Conservation (phyloP, 129 eudicot genomes). For the Mikania micrantha region DNA sequence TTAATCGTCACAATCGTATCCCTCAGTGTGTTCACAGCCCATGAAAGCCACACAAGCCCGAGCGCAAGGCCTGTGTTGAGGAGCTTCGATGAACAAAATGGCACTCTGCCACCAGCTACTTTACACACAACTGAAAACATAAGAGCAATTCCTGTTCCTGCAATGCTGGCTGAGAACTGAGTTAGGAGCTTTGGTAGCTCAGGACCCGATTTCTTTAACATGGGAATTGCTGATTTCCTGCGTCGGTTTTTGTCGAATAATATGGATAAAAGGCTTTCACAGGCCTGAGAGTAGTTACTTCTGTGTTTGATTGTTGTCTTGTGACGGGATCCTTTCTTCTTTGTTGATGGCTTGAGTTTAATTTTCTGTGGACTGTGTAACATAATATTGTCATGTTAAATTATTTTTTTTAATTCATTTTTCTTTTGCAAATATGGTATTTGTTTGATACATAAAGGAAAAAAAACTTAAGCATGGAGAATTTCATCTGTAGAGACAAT, state of each 20-base stretch:
- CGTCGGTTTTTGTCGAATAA: constrained; percentile 54
- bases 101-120: constrained; percentile 43
- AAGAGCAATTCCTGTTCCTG: constrained; percentile 90
- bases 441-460: background rate
- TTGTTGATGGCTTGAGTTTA: constrained; percentile 36
- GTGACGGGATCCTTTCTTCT: constrained; percentile 41
- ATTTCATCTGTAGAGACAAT: background rate
- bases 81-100: constrained; percentile 56
- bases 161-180: constrained; percentile 88
- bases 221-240: constrained; percentile 33
- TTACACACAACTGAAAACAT: constrained; percentile 59
- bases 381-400: background rate
- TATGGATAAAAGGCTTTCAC: constrained; percentile 73
- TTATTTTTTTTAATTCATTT: background rate
- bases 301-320: constrained; percentile 34
- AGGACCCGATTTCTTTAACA: constrained; percentile 66
- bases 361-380: constrained; percentile 48
- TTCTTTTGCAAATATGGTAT: background rate
- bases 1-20: constrained; percentile 56
- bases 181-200: constrained; percentile 64
- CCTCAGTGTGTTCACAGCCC: constrained; percentile 68
- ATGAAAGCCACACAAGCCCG: constrained; percentile 90
- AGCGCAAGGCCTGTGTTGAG: constrained; percentile 69
- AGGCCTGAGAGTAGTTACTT: constrained; percentile 57
- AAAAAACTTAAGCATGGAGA: background rate